Evolutionary conservation across 768 basidiomycete genomes (phyloP), one percentile per base, ranked within the genome.

Genomic region (Lenzites betulinus): DNA sequence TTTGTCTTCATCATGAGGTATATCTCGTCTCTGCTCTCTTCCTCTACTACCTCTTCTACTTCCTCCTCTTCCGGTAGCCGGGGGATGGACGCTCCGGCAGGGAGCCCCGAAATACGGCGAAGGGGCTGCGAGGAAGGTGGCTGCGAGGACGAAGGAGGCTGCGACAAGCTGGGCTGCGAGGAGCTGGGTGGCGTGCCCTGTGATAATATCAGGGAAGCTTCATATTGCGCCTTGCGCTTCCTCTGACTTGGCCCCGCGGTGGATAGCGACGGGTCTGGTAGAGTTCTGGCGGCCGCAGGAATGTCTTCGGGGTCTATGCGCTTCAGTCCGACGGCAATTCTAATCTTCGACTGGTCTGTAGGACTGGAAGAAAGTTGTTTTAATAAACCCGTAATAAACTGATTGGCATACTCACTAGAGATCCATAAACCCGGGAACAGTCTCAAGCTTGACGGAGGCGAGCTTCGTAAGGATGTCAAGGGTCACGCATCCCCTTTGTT

Each of bases 401-500:
- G 13, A 33, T 42, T 35, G 9, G 7, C 9, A 42, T n/a, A 56
- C 81, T 20, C 60, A 89, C 89, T 67, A 79, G 18, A 90, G 74
- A 41, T 68, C 71, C 46, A 64, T 68, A 66, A 88, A 87, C 1
- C 88, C 88, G 7, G 73, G 62, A 16, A 88, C 72, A 25, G 61
- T 68, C 22, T 79, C 76, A 39, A 84, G 63, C 51, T 74, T 71
- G 22, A 74, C 69, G 13, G 70, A 46, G 49, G 84, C 81, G 51
- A 92, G 76, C 46, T 77, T 69, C 11, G 68, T 70, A 39, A 92
- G 76, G 51, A 87, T 83, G 47, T 75, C 72, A 8, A 81, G 78
- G 22, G 86, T 87, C 11, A 90, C 87, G 59, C 90, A 92, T 61
- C 86, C 88, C 90, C 89, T 90, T 63, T 54, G 20, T 13, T 33